These are phyloP conservation scores for Fusarium buharicum DNA, from an alignment of 2,329 filamentous ascomycete genomes.

Conservation along the genomic window DNA sequence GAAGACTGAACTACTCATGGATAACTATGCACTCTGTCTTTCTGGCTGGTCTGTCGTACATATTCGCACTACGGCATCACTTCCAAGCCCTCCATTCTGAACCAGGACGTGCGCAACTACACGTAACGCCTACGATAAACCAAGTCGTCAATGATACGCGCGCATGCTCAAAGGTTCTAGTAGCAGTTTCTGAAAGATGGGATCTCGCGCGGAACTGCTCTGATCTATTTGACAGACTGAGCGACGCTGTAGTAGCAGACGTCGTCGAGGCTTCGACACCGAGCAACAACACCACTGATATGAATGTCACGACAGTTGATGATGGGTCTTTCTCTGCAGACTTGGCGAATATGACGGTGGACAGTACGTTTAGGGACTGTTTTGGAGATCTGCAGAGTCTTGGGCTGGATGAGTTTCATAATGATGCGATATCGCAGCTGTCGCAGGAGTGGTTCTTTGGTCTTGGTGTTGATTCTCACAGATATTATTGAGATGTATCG, in stretches of 20 bases:
- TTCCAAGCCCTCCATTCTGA: constrained; percentile 47
- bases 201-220: constrained; percentile 53
- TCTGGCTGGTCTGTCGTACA: constrained; percentile 57
- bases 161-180: constrained; percentile 57
- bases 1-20: constrained; percentile 61
- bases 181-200: constrained; percentile 57
- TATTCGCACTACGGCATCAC: constrained; percentile 56
- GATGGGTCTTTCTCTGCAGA: constrained; percentile 15
- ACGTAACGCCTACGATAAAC: constrained; percentile 51
- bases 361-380: constrained; percentile 53
- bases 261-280: constrained; percentile 45
- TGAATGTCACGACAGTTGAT: constrained; percentile 7
- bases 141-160: constrained; percentile 56
- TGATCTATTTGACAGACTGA: constrained; percentile 56
- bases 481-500: constrained; percentile 17
- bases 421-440: constrained; percentile 44
- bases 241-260: constrained; percentile 55
- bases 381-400: constrained; percentile 47
- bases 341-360: constrained; percentile 48
- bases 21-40: constrained; percentile 61
- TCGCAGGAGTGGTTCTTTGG: constrained; percentile 40
- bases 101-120: constrained; percentile 29
- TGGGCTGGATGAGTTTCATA: constrained; percentile 40
- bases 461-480: constrained; percentile 25
- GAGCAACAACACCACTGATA: background rate